These are phyloP conservation scores for Cymbopogon citratus DNA, from an alignment of 176 grass and related monocot species.

Conservation along the genomic window DNA sequence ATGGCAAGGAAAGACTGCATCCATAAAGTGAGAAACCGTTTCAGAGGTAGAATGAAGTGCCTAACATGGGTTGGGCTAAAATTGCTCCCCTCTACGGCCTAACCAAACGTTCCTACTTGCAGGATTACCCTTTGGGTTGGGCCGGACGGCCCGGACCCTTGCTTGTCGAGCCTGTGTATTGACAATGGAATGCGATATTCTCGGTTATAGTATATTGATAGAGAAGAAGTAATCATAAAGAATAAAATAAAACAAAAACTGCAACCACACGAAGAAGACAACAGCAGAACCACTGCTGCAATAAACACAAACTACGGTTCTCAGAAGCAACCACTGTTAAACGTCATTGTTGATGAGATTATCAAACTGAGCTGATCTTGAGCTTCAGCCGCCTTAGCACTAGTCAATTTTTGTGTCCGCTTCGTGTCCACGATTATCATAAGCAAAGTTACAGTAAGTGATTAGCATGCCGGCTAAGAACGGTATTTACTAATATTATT, in stretches of 20 bases:
- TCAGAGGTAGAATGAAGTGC: not conserved
- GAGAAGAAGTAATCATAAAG: too few relatives aligned
- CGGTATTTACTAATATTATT: not conserved
- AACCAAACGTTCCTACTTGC: not conserved
- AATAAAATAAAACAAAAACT: too few relatives aligned
- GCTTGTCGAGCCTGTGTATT: too few relatives aligned
- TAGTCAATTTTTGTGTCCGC: not conserved
- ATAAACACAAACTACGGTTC: too few relatives aligned
- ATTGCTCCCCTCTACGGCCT: not conserved
- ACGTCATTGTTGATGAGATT: not conserved
- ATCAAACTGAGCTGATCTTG: not conserved
- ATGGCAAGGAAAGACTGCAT: not conserved
- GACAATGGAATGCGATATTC: too few relatives aligned
- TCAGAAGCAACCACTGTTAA: too few relatives aligned
- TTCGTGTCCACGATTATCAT: not conserved
- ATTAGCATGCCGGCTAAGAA: not conserved
- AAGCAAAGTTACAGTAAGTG: not conserved
- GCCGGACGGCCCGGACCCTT: too few relatives aligned
- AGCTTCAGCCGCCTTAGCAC: not conserved
- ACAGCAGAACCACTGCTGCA: too few relatives aligned
- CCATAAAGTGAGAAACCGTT: not conserved
- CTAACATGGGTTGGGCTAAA: not conserved
- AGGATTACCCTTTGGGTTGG: not conserved
- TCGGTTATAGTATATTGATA: too few relatives aligned
- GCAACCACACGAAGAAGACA: too few relatives aligned